A percentile compares a stretch with the other conserved stretches of the same genome.
Conservation (phyloP, 1,284 basidiomycete genomes). For the Paramarasmius palmivorus region DNA sequence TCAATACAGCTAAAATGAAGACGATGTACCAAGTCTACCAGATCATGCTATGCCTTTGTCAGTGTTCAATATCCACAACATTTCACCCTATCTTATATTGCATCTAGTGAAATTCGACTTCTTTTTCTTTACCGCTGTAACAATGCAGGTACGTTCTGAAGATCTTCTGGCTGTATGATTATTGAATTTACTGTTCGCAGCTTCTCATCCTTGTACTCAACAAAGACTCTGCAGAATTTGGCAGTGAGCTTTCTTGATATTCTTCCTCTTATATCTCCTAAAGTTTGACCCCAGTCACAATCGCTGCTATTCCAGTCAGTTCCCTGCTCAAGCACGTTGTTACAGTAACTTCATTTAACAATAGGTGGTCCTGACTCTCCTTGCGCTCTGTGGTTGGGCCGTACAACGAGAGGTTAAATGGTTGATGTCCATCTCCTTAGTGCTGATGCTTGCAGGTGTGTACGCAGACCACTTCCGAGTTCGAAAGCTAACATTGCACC, state of each 20-base stretch:
- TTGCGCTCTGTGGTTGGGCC: constrained; percentile 67
- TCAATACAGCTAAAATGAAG: constrained; percentile 1
- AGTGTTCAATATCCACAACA: not conserved
- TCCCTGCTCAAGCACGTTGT: not conserved
- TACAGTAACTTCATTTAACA: not conserved
- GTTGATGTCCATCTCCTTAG: constrained; percentile 26
- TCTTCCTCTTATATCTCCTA: not conserved
- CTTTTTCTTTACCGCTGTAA: constrained; percentile 82
- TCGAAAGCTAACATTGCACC: constrained; percentile 70
- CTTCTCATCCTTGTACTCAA: constrained; percentile 74
- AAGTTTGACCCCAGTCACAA: constrained; percentile 38
- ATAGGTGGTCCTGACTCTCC: constrained; percentile 61
- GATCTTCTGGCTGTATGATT: constrained; percentile 18
- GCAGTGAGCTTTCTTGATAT: constrained; percentile 22
- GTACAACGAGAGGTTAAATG: constrained; percentile 79
- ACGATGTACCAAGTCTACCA: constrained; percentile 84
- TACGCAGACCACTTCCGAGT: not conserved
- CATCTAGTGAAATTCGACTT: constrained; percentile 77
- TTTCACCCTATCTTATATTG: not conserved
- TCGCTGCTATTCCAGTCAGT: constrained; percentile 68
- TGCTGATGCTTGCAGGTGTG: constrained; percentile 8
- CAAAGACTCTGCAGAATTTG: constrained; percentile 69
- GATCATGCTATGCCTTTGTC: constrained; percentile 73
- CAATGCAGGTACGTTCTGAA: constrained; percentile 65
- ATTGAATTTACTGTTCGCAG: constrained; percentile 32